Conservation (phyloP, 306 rosid species). For the Cyclanthera cordifolia region DNA sequence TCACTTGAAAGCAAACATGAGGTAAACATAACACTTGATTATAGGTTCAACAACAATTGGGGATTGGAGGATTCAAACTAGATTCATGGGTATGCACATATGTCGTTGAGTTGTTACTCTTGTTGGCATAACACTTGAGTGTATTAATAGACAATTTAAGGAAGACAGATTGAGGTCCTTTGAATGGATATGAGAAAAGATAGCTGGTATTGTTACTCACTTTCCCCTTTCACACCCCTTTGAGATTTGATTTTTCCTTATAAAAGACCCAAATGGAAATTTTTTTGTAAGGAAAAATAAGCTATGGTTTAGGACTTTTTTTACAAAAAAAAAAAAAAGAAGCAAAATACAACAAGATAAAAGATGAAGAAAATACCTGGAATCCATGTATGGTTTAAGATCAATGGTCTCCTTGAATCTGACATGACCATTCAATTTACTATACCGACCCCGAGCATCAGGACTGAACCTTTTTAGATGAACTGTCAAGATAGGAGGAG, state of each 20-base stretch:
- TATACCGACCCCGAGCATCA: conserved; percentile 85
- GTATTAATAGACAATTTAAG: not conserved
- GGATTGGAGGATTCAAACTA: too few species aligned
- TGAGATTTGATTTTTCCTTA: not conserved
- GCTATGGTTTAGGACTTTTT: not conserved
- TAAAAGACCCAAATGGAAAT: not conserved
- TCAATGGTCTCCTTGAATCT: conserved; percentile 57
- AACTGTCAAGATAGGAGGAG: conserved; percentile 71
- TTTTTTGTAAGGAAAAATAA: not conserved
- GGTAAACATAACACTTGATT: not conserved
- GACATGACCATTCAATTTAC: conserved; percentile 84
- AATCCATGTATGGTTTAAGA: conserved; percentile 76
- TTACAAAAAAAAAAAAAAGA: not conserved
- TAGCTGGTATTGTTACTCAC: not conserved
- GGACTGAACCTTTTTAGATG: conserved; percentile 93
- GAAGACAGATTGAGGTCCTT: not conserved
- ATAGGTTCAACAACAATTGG: too few species aligned
- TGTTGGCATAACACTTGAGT: not conserved
- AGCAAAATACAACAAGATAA: not conserved
- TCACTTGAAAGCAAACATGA: not conserved
- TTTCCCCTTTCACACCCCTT: not conserved
- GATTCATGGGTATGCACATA: too few species aligned
- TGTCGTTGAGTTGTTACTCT: too few species aligned
- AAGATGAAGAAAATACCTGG: conserved; percentile 39
- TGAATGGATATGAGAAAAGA: not conserved